Base-by-base conservation (phyloP, 371 early-diverging fungal species). In the Rhizopus arrhizus region DNA sequence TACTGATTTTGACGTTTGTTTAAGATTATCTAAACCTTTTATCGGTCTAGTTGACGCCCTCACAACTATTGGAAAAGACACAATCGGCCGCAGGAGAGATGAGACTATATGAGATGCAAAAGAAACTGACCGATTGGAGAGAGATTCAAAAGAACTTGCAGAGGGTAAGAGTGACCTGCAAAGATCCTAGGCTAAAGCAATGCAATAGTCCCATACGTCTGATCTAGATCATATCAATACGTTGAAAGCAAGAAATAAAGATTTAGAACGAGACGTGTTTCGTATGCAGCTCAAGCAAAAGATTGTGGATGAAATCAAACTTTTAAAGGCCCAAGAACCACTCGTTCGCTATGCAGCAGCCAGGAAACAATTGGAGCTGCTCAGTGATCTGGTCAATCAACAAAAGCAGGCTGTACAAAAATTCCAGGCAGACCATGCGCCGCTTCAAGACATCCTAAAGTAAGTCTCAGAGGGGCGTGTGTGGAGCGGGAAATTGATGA, bases 21-120 rank as follows among this genome's bases (percentile, higher is more conserved):
- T 22, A 22, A 22, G 22, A 22, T 22, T 0, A 22, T 22, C n/a
- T 33, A 57, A n/a, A 47, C 50, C 16, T 13, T 11, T 11, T 43
- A 5, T 13, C 5, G n/a, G 13, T 28, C 2, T 68, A 92, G 84
- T 83, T 97, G 82, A 74, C 85, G 4, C 85, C 95, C 4, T 65
- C 85, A 10, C 86, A 88, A 47, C 72, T 97, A 13, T 75, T 97
- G 43, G 72, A 77, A 62, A 91, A 90, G 65, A 96, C 96, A 1
- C 93, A 95, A 66, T 72, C 85, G 7, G 95, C 96, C 0, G 91
- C 89, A 10, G 96, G 95, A 4, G 86, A 84, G 28, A 69, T 72
- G 2, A 78, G 89, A 31, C 66, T 96, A 62, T 56, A 84, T 7
- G 70, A 69, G 16, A 76, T 81, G 68, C 96, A 96, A 55, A 66